Base-by-base conservation (phyloP, 805 yeast species). In the Kodamaea leandrae region DNA sequence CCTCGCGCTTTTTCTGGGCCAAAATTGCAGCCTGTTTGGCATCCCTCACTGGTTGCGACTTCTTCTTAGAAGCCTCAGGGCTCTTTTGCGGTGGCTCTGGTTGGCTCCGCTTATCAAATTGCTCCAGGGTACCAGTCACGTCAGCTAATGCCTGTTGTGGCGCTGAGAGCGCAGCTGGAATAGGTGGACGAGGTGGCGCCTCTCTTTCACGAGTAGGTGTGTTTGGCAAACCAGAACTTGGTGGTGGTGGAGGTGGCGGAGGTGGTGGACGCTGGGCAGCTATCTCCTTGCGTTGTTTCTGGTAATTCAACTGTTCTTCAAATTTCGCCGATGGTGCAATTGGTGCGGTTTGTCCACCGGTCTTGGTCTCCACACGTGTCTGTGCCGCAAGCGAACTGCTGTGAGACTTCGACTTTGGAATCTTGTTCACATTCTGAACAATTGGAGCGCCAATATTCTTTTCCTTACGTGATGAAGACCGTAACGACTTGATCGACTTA, bases 1-100 rank as follows among this genome's bases (percentile, higher is more conserved):
- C 86, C 55, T 87, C 96, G 36, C 91, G 78, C 52, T 86, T 84
- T 57, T 80, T 76, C 49, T 79, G 86, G 2, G 76, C 75, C 48
- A 65, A 60, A 48, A 71, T 65, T 28, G 80, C 84, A 29, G 76
- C 86, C 57, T 67, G 78, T 41, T 68, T 69, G 10, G 75, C 70
- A 47, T 69, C 78, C 27, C 78, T 63, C 2, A 68, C 76, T 0
- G 78, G 77, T 33, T 62, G 60, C 32, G 54, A 32, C 29, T 42
- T 41, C 34, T 47, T 43, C 13, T 43, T 28, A 2, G 29, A 39
- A 38, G 26, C 18, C 41, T 28, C 47, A 2, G 34, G 35, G 39
- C 32, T 41, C 32, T 25, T 48, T 36, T 38, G 53, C 38, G 43
- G 44, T 32, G 44, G 53, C 21, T 30, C 33, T 7, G 33, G 21